Evolutionary conservation across 192 early-diverging fungal species (phyloP), one percentile per base, ranked within the genome.

Genomic region (Phycomyces nitens): DNA sequence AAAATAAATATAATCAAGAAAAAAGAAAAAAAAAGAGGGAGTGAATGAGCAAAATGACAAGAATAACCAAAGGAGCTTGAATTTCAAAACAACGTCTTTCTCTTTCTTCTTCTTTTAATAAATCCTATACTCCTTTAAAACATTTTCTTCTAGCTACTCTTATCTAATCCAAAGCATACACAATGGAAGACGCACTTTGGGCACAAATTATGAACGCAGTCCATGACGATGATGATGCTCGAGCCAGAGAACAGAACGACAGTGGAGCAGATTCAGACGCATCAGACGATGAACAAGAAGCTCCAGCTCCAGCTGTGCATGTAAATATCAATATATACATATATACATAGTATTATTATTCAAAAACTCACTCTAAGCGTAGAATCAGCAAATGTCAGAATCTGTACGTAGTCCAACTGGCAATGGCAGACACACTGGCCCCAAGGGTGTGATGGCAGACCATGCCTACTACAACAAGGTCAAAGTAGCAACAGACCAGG

Each of bases 401-500:
- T 27, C 44, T 23, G 24, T 43, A 50, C 56, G 23, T 15, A 29
- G 50, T 50, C 42, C 56, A 53, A 42, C 68, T 7, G 71, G 60
- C 0, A 58, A 61, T 1, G 70, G 74, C 5, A 65, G 73, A 29
- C 77, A 80, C 15, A 82, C 83, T 5, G 83, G 83, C 4, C 83
- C 83, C 44, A 85, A 85, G 60, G 83, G 81, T 44, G 81, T 85
- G 1, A 69, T 80, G 22, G 78, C 81, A 5, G 83, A 85, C 62
- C 77, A 81, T 34, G 76, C 61, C 18, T 75, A 78, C 58, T 74
- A 85, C 53, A 59, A 77, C 10, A 67, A 73, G 24, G 58, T 72
- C 34, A 56, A 70, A 47, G 44, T 60, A 15, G 72, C 72, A 61
- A 60, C 60, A n/a, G 52, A 75, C 5, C 22, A 58, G 1, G 65